Base-by-base conservation (phyloP, 164 flowering plant genomes). In the Liquidambar formosana region DNA sequence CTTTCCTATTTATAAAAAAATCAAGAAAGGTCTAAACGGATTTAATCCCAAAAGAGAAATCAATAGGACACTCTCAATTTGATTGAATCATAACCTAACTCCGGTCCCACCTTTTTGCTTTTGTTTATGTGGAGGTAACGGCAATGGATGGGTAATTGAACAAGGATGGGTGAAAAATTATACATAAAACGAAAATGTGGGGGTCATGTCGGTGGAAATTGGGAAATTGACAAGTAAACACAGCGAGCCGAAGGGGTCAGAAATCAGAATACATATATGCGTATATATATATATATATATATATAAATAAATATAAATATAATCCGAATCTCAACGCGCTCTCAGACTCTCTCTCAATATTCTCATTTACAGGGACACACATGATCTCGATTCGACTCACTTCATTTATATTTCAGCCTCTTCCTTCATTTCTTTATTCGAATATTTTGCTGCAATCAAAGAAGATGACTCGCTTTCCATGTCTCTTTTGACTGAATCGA, bases 121-220 rank as follows among this genome's bases (percentile, higher is more conserved):
- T n/a, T n/a, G n/a, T n/a, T n/a, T n/a, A n/a, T n/a, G n/a, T n/a
- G n/a, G n/a, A n/a, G n/a, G n/a, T n/a, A n/a, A n/a, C n/a, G n/a
- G n/a, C n/a, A n/a, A n/a, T n/a, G n/a, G n/a, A n/a, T n/a, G n/a
- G n/a, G n/a, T n/a, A n/a, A n/a, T n/a, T n/a, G n/a, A n/a, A n/a
- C n/a, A n/a, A n/a, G n/a, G n/a, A n/a, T n/a, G n/a, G n/a, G n/a
- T n/a, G n/a, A n/a, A n/a, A n/a, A n/a, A n/a, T n/a, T n/a, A n/a
- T 21, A 6, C 22, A 56, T 13, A 23, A 56, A 57, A 57, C 9
- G 28, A 26, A 13, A 14, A 57, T 12, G 26, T 5, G 8, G 19
- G 52, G 33, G 46, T 48, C 62, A 73, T 73, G 79, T 77, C 79
- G 79, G 79, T 73, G 76, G 79, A 69, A 73, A 77, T 49, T 46